phyloP scores from a whole-genome alignment of 768 basidiomycete species.

The Suillus luteus region DNA sequence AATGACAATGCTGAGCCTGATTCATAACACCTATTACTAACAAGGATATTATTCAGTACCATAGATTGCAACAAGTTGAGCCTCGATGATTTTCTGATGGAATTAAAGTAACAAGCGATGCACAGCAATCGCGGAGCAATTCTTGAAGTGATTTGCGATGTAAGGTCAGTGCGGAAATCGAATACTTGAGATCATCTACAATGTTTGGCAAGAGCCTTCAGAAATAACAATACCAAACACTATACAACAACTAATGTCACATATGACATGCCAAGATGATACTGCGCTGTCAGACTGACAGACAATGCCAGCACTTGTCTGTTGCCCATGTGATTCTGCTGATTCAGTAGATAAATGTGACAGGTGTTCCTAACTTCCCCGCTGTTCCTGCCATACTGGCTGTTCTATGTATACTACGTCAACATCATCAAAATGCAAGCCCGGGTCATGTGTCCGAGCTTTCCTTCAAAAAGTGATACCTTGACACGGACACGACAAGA shows the following conservation, averaged over 20 bases:
- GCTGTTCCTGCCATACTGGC: neutral
- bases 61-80: no score
- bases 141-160: neutral
- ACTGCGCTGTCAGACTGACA: neutral
- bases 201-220: neutral
- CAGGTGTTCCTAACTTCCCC: neutral
- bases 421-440: neutral
- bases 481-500: no score
- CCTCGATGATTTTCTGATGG: no score
- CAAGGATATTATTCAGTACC: no score
- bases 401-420: neutral
- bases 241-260: neutral
- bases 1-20: neutral
- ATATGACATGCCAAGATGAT: no score
- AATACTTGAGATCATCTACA: no score
- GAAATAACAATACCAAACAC: neutral
- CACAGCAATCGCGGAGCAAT: neutral
- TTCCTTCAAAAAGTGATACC: neutral
- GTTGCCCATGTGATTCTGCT: neutral
- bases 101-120: neutral
- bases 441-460: neutral
- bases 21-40: neutral
- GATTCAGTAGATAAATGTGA: neutral
- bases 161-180: neutral
- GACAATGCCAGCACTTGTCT: neutral